phyloP scores from a whole-genome alignment of 257 asterid species.

The Fraxinus americana region DNA sequence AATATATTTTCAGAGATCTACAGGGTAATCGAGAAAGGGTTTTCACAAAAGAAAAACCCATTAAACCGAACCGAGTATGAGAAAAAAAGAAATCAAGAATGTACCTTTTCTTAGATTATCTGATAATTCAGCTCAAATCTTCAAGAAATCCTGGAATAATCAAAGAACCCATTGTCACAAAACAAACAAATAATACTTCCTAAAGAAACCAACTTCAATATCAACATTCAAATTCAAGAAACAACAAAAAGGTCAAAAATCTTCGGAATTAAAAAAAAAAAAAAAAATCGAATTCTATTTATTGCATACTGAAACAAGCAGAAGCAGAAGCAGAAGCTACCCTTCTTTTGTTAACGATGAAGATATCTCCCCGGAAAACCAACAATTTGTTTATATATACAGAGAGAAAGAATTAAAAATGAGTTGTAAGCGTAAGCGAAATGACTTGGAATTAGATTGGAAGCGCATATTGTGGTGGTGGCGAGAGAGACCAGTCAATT shows the following conservation, averaged over 20 bases:
- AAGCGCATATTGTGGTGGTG: background rate
- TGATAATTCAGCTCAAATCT: constrained; percentile 26
- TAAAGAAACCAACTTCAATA: constrained; percentile 19
- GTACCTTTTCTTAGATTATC: constrained; percentile 23
- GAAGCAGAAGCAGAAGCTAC: background rate
- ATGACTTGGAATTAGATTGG: background rate
- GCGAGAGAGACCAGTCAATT: background rate
- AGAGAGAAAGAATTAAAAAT: background rate
- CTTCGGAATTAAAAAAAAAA: background rate
- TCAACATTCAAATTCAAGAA: constrained; percentile 19
- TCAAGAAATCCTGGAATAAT: constrained; percentile 35
- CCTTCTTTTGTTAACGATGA: background rate
- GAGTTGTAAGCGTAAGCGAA: background rate
- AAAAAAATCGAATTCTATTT: background rate
- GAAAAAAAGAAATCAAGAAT: background rate
- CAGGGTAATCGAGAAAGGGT: background rate
- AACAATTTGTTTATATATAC: background rate
- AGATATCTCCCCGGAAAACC: background rate
- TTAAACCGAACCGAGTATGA: background rate
- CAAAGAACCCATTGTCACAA: constrained; percentile 18
- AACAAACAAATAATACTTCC: constrained; percentile 3
- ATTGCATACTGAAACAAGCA: constrained; percentile 4
- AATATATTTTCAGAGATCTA: constrained; percentile 25
- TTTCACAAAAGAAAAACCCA: too few species aligned
- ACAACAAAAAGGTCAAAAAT: background rate